Evolutionary conservation across 305 asterid genomes (phyloP), one percentile per base, ranked within the genome.

Genomic region (Striga hermonthica): DNA sequence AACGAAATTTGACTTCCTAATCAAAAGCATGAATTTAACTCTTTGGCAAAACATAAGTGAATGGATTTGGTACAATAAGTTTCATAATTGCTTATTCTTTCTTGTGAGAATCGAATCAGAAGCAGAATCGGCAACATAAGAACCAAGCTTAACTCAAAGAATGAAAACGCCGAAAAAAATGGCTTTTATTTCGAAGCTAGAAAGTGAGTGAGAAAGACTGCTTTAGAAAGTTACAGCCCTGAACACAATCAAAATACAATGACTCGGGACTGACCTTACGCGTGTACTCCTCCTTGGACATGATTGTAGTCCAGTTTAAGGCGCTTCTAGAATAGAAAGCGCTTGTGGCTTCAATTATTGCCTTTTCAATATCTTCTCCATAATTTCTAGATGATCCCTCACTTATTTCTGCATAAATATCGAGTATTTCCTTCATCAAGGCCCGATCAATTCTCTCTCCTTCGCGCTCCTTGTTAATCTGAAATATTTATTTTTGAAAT

Each of bases 301-400:
- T 37, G 44, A 16, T 69, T 39, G 60, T 39, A 13, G 75, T 74
- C 84, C 82, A 81, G 36, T 59, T 62, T 37, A 22, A 41, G 52
- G 81, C 68, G 58, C 66, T 75, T 49, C 10, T 22, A 2, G 84
- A 79, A 44, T 81, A 83, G 74, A 79, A 83, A 41, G 9, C 11
- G 45, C 70, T 41, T 5, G 82, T 58, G 57, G 76, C 82, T 45
- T 65, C 62, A 45, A 77, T 14, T 71, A 81, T 66, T 34, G 74
- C 72, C 36, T 64, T 81, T 74, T 75, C 85, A 53, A 81, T 71
- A 64, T 77, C 80, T 60, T 79, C 53, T 53, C 45, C 69, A 12
- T 71, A 71, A 61, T 73, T 60, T 22, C 64, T 68, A 47, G 13
- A 54, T 22, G 77, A 69, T 44, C 55, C 77, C 11, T 44, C 74